Percentiles rank a stretch among this genome's conserved stretches.
Conservation (phyloP, 352 stramenopile species). For the Phytophthora boehmeriae region DNA sequence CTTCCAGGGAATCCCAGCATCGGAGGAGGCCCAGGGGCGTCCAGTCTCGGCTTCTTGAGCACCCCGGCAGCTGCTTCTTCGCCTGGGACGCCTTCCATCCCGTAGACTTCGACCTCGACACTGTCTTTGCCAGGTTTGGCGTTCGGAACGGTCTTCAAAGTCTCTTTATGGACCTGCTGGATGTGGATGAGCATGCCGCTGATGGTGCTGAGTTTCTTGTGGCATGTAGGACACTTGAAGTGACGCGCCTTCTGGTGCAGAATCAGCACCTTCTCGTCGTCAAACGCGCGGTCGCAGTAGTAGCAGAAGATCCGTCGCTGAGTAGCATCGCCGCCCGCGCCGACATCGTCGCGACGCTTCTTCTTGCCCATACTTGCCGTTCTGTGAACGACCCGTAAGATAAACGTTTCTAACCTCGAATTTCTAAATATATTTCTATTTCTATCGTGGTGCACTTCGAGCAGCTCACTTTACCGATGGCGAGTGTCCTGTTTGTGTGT, state of each 20-base stretch:
- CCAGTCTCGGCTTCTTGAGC: conserved; percentile 56
- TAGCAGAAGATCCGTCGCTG: conserved; percentile 90
- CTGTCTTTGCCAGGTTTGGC: conserved; percentile 84
- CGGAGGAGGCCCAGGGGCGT: conserved; percentile 27
- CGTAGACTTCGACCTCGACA: conserved; percentile 88
- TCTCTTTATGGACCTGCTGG: conserved; percentile 90
- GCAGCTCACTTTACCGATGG: conserved; percentile 39
- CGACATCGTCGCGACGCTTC: conserved; percentile 76
- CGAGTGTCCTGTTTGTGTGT: conserved; percentile 89
- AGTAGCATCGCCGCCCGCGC: conserved; percentile 33
- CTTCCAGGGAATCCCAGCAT: conserved; percentile 52
- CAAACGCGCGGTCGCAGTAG: conserved; percentile 93
- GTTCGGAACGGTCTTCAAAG: conserved; percentile 81
- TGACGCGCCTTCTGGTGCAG: conserved; percentile 94
- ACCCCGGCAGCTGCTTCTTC: background rate
- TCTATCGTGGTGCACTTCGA: conserved; percentile 17
- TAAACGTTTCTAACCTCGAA: too few species aligned
- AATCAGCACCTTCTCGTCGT: conserved; percentile 92
- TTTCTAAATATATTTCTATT: background rate
- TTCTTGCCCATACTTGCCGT: conserved; percentile 72
- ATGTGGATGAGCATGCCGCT: conserved; percentile 90
- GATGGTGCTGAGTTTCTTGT: conserved; percentile 92
- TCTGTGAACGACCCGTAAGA: conserved; percentile 14
- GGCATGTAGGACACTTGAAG: conserved; percentile 91
- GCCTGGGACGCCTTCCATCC: conserved; percentile 86